These are phyloP conservation scores for Boletus rex-veris DNA, from an alignment of 768 basidiomycete genomes.

Conservation along the genomic window DNA sequence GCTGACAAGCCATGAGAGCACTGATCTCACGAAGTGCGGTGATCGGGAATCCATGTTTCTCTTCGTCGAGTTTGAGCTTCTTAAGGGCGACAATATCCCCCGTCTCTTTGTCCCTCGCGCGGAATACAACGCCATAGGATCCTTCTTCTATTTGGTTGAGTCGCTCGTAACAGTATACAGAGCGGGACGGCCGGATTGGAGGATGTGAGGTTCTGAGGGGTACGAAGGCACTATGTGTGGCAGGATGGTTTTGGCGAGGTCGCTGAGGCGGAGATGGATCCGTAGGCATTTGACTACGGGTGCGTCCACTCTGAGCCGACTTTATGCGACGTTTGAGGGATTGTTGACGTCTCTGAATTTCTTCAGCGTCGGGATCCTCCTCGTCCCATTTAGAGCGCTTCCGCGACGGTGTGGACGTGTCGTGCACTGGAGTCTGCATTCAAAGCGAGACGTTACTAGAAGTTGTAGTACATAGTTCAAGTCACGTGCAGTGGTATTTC, in stretches of 20 bases:
- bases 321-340: constrained; percentile 57
- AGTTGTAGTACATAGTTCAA: too few species aligned
- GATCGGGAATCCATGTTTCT: constrained; percentile 98
- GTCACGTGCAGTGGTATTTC: too few species aligned
- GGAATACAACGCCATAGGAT: constrained; percentile 94
- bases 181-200: constrained; percentile 78
- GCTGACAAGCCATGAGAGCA: constrained; percentile 90
- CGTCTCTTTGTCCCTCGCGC: constrained; percentile 92
- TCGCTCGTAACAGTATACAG: constrained; percentile 90
- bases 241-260: constrained; percentile 10
- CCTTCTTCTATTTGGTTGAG: constrained; percentile 99
- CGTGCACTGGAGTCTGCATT: constrained; percentile 21
- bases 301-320: constrained; percentile 23
- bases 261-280: constrained; percentile 20
- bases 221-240: constrained; percentile 62
- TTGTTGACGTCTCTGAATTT: constrained; percentile 32
- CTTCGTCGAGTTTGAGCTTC: constrained; percentile 97
- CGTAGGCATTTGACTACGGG: constrained; percentile 10
- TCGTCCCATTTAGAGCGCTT: constrained; percentile 77
- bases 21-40: constrained; percentile 94
- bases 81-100: constrained; percentile 96
- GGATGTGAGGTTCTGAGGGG: constrained; percentile 79
- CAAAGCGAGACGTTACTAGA: neutral
- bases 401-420: constrained; percentile 52
- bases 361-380: constrained; percentile 44